Evolutionary conservation across 2,329 filamentous ascomycete species (phyloP).

Genomic region (Berkeleyomyces basicola): DNA sequence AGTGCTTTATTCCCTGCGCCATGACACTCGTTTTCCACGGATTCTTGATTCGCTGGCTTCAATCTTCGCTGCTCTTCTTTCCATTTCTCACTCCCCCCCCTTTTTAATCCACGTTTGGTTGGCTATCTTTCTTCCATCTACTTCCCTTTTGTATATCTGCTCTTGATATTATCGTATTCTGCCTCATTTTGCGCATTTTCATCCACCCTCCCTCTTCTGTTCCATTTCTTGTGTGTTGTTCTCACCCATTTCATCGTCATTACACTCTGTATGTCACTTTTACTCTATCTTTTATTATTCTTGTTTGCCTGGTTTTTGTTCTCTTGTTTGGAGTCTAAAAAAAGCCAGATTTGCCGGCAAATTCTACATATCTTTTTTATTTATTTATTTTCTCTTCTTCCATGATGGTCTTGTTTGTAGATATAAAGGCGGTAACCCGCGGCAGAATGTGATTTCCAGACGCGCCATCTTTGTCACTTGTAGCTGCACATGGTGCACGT

Average conservation of each 20-base stretch:
- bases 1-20: neutral
- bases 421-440: neutral
- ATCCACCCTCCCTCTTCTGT: neutral
- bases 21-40: neutral
- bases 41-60: neutral
- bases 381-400: neutral
- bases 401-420: neutral
- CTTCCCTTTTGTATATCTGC: neutral
- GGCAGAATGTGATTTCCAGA: neutral
- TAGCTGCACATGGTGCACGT: too few species aligned
- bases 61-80: slow-evolving; percentile 2
- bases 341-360: neutral
- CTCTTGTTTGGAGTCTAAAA: neutral
- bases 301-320: neutral
- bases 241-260: neutral
- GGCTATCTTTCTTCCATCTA: neutral
- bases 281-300: neutral
- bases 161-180: neutral
- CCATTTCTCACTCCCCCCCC: neutral
- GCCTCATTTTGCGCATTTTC: neutral
- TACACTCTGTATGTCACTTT: neutral
- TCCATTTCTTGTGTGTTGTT: slow-evolving; percentile 1
- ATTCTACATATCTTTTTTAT: neutral
- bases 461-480: neutral
- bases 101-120: neutral